Evolutionary conservation across 2,329 filamentous ascomycete genomes (phyloP).

Genomic region (Rachicladosporium sp.): DNA sequence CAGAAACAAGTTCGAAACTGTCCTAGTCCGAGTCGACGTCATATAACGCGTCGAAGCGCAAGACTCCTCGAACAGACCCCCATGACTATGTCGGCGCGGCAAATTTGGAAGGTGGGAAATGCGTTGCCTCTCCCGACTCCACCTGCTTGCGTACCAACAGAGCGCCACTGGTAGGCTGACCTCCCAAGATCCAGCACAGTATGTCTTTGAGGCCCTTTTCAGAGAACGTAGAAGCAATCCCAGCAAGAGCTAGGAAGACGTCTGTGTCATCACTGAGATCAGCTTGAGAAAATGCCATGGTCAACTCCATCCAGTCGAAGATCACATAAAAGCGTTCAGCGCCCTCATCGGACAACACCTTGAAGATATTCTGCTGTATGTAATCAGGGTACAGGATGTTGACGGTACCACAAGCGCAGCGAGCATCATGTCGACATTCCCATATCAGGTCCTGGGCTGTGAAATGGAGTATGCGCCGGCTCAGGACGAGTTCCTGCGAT

Average conservation of each 20-base stretch:
- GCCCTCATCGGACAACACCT: not conserved
- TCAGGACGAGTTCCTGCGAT: constrained; percentile 1
- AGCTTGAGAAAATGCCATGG: not conserved
- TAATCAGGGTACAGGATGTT: not conserved
- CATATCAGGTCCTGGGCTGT: constrained; percentile 1
- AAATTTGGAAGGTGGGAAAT: not conserved
- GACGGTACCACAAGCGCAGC: not conserved
- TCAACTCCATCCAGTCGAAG: not conserved
- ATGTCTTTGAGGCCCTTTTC: not conserved
- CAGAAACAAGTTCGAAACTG: too few relatives aligned
- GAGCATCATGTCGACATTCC: not conserved
- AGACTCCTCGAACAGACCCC: not conserved
- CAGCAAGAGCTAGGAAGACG: constrained; percentile 1
- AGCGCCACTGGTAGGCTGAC: not conserved
- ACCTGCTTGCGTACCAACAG: not conserved
- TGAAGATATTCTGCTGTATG: not conserved
- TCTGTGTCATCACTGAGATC: not conserved
- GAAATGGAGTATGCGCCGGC: not conserved
- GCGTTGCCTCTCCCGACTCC: not conserved
- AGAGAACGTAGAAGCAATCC: constrained; percentile 1
- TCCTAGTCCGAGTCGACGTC: too few relatives aligned
- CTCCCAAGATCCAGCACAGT: constrained; percentile 1
- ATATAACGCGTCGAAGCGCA: too few relatives aligned
- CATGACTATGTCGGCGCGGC: constrained; percentile 1
- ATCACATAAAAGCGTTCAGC: not conserved